Percentiles rank a stretch among this genome's conserved stretches.
Evolutionary conservation across 129 eudicot genomes (phyloP).

Genomic region (Lonicera japonica): DNA sequence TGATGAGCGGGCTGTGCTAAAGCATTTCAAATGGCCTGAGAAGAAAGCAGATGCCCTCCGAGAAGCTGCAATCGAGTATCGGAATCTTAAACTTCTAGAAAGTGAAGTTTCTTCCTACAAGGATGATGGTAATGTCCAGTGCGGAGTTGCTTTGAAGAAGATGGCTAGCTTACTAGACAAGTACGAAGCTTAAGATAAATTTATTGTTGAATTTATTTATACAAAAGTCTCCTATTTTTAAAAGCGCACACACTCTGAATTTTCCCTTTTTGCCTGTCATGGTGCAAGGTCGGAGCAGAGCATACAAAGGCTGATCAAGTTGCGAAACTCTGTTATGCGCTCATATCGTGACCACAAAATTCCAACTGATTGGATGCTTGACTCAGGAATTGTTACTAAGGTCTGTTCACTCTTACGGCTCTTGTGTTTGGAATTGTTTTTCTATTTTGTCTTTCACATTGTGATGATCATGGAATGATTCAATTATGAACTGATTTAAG

Average conservation of each 20-base stretch:
- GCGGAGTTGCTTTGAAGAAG: conserved; percentile 19
- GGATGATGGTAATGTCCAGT: conserved; percentile 12
- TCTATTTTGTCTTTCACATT: no score
- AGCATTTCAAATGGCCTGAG: conserved; percentile 35
- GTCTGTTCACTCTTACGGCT: background rate
- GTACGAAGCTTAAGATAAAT: conserved; percentile 6
- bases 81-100: conserved; percentile 23
- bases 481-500: no score
- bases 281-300: conserved; percentile 23
- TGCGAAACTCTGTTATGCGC: conserved; percentile 23
- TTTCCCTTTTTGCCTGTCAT: background rate
- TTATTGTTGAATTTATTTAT: background rate
- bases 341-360: conserved; percentile 15
- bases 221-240: background rate
- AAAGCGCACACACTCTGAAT: background rate
- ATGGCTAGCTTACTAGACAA: conserved; percentile 25
- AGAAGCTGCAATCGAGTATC: conserved; percentile 32
- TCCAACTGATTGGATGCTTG: conserved; percentile 33
- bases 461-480: no score
- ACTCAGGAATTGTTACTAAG: conserved; percentile 19
- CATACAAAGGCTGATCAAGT: conserved; percentile 22
- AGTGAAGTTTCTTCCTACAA: conserved; percentile 21
- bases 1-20: conserved; percentile 28
- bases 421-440: background rate
- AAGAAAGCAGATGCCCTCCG: conserved; percentile 34